These are phyloP conservation scores for Daldinia sp. DNA, from an alignment of 2,329 filamentous ascomycete genomes.

Conservation along the genomic window DNA sequence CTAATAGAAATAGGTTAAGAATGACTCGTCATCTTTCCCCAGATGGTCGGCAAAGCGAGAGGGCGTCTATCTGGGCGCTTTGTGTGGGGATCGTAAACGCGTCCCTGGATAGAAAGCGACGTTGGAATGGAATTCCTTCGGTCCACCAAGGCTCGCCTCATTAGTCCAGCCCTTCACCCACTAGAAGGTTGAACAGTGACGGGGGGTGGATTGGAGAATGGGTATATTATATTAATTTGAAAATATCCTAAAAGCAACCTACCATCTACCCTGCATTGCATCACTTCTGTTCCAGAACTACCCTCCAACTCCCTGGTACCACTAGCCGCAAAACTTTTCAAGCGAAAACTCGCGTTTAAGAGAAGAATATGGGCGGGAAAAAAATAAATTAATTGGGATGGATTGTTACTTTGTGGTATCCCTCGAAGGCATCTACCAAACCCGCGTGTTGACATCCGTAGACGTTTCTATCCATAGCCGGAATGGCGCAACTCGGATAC, in stretches of 20 bases:
- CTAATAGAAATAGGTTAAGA: conserved; percentile 25
- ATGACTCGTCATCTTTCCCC: conserved; percentile 38
- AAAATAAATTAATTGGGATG: conserved; percentile 44
- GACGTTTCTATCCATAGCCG: conserved; percentile 22
- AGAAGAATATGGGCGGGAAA: not conserved
- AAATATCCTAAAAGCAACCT: conserved; percentile 46
- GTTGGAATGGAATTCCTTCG: conserved; percentile 33
- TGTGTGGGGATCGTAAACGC: conserved; percentile 35
- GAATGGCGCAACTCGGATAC: conserved; percentile 27
- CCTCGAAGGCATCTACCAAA: conserved; percentile 12
- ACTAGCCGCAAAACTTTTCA: conserved; percentile 28
- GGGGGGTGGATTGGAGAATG: conserved; percentile 27
- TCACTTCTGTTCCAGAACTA: conserved; percentile 24
- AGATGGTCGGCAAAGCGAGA: conserved; percentile 38
- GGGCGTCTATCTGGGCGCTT: not conserved
- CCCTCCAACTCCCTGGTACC: conserved; percentile 15
- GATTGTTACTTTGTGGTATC: conserved; percentile 42
- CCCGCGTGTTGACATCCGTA: conserved; percentile 15
- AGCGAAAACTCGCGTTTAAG: not conserved
- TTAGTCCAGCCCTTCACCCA: conserved; percentile 40
- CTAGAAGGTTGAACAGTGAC: conserved; percentile 27
- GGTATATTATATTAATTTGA: conserved; percentile 39
- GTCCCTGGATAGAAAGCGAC: conserved; percentile 34
- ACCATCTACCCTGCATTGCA: conserved; percentile 42
- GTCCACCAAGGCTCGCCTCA: conserved; percentile 43